Conservation (phyloP, 495 filamentous ascomycete species). For the Aspergillus asperescens region DNA sequence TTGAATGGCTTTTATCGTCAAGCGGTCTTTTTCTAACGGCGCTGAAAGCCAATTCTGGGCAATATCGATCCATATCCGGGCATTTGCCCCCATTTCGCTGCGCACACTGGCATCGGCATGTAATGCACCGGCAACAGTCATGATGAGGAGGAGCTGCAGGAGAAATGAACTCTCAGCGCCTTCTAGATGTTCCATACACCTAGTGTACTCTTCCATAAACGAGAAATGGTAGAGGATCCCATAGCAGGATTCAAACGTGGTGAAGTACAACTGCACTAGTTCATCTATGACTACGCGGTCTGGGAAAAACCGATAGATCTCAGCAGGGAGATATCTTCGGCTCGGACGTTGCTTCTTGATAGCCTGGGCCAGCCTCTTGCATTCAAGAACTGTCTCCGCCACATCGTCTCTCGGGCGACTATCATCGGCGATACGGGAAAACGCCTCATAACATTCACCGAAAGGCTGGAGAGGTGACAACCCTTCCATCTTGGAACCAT, state of each 20-base stretch:
- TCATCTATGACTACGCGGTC: slow-evolving; percentile 33
- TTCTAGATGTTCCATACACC: slow-evolving; percentile 34
- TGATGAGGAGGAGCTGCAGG: slow-evolving; percentile 43
- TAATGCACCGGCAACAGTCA: slow-evolving; percentile 38
- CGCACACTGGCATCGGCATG: slow-evolving; percentile 21
- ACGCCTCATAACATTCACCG: slow-evolving; percentile 16
- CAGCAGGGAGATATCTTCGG: slow-evolving; percentile 19
- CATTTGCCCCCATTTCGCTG: slow-evolving; percentile 24
- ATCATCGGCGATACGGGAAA: slow-evolving; percentile 18
- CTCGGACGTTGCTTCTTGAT: slow-evolving; percentile 23
- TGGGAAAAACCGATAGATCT: slow-evolving; percentile 19
- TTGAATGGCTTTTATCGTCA: slow-evolving; percentile 41
- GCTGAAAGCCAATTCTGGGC: slow-evolving; percentile 48
- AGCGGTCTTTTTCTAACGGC: slow-evolving; percentile 45
- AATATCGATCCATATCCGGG: slow-evolving; percentile 41
- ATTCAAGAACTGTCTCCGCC: slow-evolving; percentile 14
- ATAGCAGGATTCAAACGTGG: slow-evolving; percentile 43
- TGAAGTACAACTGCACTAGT: slow-evolving; percentile 42
- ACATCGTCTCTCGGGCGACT: slow-evolving; percentile 6
- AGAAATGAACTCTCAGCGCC: slow-evolving; percentile 22
- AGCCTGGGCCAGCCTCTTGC: slow-evolving; percentile 24
- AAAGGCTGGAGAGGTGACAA: slow-evolving; percentile 12
- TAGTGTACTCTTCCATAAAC: slow-evolving; percentile 43
- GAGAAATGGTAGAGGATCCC: slow-evolving; percentile 43
- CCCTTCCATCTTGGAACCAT: slow-evolving; percentile 24